Evolutionary conservation across 2,329 filamentous ascomycete genomes (phyloP).

Genomic region (Aspergillus proliferans): DNA sequence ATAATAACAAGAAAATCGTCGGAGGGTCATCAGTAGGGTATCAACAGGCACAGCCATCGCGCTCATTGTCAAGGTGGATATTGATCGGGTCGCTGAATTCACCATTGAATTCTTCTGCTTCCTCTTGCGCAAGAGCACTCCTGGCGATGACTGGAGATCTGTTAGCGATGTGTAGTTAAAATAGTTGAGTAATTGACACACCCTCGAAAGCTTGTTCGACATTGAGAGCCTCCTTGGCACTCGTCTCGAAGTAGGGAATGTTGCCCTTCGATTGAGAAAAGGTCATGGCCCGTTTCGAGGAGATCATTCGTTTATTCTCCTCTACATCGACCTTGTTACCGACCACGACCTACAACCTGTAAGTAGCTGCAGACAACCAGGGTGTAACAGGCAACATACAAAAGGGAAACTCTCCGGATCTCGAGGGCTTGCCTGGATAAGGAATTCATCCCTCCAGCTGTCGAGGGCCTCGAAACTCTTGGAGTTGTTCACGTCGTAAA

Average conservation of each 20-base stretch:
- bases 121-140: constrained; percentile 92
- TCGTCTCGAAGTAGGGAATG: constrained; percentile 98
- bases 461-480: constrained; percentile 99
- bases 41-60: constrained; percentile 90
- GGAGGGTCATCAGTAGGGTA: constrained; percentile 19
- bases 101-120: constrained; percentile 93
- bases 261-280: constrained; percentile 97
- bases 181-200: constrained; percentile 26
- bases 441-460: constrained; percentile 96
- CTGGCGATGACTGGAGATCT: constrained; percentile 72
- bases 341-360: constrained; percentile 65
- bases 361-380: neutral
- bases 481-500: constrained; percentile 98
- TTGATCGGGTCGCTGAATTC: constrained; percentile 98
- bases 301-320: constrained; percentile 95
- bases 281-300: constrained; percentile 89
- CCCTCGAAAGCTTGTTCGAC: constrained; percentile 83
- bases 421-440: constrained; percentile 93
- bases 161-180: constrained; percentile 6
- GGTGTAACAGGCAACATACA: constrained; percentile 53
- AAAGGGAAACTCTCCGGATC: constrained; percentile 98
- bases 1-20: constrained; percentile 15
- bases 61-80: constrained; percentile 90
- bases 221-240: constrained; percentile 97
- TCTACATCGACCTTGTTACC: constrained; percentile 99